Evolutionary conservation across 2,329 filamentous ascomycete species (phyloP).

Genomic region (Aspergillus novofumigatus): DNA sequence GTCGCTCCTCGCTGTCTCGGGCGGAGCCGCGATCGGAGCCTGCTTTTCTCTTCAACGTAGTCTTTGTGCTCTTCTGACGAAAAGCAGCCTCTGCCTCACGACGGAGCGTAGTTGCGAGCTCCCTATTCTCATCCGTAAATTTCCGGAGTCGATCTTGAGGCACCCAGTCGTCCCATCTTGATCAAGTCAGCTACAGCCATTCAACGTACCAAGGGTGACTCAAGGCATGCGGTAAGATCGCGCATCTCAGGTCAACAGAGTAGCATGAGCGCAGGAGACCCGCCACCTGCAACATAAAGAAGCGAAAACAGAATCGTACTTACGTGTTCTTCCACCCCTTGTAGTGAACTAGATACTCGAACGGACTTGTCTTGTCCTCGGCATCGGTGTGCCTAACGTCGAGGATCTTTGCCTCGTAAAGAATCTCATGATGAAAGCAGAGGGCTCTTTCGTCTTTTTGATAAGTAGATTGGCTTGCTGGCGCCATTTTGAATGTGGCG

Average conservation of each 20-base stretch:
- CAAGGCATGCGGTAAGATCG: not conserved
- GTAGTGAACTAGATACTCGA: conserved; percentile 92
- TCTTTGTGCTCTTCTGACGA: conserved; percentile 30
- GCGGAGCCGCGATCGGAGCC: conserved; percentile 41
- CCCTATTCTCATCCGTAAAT: conserved; percentile 90
- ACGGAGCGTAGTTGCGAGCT: conserved; percentile 61
- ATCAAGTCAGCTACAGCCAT: conserved; percentile 8
- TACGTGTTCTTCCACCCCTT: conserved; percentile 99
- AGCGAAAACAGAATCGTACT: conserved; percentile 35
- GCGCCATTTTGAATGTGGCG: conserved; percentile 55
- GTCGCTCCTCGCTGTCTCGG: conserved; percentile 44
- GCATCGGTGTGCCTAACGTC: conserved; percentile 64
- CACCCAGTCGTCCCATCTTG: conserved; percentile 96
- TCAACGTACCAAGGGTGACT: not conserved
- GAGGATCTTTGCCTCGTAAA: conserved; percentile 95
- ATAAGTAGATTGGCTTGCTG: conserved; percentile 53
- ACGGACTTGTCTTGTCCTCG: conserved; percentile 67
- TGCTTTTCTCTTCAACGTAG: conserved; percentile 37
- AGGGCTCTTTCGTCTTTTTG: conserved; percentile 83
- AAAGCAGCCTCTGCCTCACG: conserved; percentile 37
- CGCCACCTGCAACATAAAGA: not conserved
- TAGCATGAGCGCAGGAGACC: not conserved
- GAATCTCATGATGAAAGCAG: conserved; percentile 94
- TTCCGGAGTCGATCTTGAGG: conserved; percentile 89
- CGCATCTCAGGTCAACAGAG: not conserved